Conservation (phyloP, 345 rosid genomes). For the Populus simonii region DNA sequence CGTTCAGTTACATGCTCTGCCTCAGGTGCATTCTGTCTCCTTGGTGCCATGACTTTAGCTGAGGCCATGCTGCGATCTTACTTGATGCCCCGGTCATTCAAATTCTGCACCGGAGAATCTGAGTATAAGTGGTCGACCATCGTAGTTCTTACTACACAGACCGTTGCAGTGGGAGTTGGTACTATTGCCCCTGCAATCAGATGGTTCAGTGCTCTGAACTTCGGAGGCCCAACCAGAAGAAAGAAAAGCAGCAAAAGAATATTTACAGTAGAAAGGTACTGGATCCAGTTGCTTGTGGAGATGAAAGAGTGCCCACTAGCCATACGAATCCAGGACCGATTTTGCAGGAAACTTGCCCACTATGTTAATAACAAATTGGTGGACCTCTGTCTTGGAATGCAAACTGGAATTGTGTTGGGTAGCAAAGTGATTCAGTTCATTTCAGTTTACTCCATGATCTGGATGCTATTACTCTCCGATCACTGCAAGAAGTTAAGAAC, state of each 20-base stretch:
- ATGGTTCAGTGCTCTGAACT: constrained; percentile 76
- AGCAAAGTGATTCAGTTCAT: constrained; percentile 61
- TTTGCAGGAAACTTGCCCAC: constrained; percentile 47
- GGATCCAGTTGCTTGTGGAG: constrained; percentile 61
- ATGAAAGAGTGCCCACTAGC: constrained; percentile 57
- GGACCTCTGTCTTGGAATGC: constrained; percentile 47
- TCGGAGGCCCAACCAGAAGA: constrained; percentile 53
- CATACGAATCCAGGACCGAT: constrained; percentile 32
- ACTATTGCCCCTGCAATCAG: constrained; percentile 64
- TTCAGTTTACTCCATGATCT: constrained; percentile 45
- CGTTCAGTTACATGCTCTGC: constrained; percentile 81
- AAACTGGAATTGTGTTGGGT: constrained; percentile 54
- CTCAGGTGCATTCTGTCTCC: constrained; percentile 72
- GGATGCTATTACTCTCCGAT: constrained; percentile 29
- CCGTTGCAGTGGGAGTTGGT: constrained; percentile 59
- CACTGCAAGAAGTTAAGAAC: constrained; percentile 24
- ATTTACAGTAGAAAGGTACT: constrained; percentile 59
- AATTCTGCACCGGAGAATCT: constrained; percentile 65
- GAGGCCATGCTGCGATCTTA: constrained; percentile 62
- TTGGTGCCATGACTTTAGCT: constrained; percentile 52
- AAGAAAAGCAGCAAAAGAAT: constrained; percentile 21
- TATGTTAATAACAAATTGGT: constrained; percentile 30
- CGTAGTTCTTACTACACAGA: constrained; percentile 54
- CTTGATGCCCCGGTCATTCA: constrained; percentile 48
- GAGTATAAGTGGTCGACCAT: constrained; percentile 78